Evolutionary conservation across 495 filamentous ascomycete genomes (phyloP).

Genomic region (Pseudomonodictys pantanalensis): DNA sequence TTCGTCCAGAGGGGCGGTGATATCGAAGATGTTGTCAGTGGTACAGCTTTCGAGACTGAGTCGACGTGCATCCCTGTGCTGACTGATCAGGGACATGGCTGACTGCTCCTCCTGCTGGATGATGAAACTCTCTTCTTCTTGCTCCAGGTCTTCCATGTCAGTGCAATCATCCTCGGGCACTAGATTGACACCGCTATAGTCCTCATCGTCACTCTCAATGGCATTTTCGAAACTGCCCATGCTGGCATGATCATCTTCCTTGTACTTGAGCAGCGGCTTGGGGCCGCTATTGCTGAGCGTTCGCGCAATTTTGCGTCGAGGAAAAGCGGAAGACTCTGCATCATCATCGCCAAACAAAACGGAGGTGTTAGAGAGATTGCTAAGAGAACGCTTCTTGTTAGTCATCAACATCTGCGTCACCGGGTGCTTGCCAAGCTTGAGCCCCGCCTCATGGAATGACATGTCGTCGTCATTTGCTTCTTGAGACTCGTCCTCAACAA

Average conservation of each 20-base stretch:
- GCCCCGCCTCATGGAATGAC: conserved; percentile 31
- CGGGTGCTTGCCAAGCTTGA: conserved; percentile 7
- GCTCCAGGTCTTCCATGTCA: conserved; percentile 66
- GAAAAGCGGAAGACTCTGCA: conserved; percentile 11
- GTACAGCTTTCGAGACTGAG: conserved; percentile 16
- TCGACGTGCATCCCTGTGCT: conserved; percentile 15
- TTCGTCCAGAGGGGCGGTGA: conserved; percentile 1
- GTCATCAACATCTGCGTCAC: neutral
- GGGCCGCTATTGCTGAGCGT: conserved; percentile 23
- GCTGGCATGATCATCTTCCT: conserved; percentile 6
- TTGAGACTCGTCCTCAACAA: conserved; percentile 16
- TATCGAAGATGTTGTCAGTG: conserved; percentile 17
- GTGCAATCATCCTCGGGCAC: conserved; percentile 71
- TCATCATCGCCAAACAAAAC: conserved; percentile 22
- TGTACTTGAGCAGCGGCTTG: conserved; percentile 24
- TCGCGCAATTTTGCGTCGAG: conserved; percentile 22
- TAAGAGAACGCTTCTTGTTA: conserved; percentile 32
- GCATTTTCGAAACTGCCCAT: conserved; percentile 26
- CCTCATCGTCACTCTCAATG: conserved; percentile 59
- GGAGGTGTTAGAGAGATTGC: conserved; percentile 33
- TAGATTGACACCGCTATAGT: conserved; percentile 70
- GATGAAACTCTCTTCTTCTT: conserved; percentile 60
- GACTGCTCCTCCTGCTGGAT: conserved; percentile 52
- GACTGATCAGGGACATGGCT: conserved; percentile 32
- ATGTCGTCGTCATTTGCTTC: conserved; percentile 19